Conservation (phyloP, 768 basidiomycete genomes). For the Leccinum variicolor region DNA sequence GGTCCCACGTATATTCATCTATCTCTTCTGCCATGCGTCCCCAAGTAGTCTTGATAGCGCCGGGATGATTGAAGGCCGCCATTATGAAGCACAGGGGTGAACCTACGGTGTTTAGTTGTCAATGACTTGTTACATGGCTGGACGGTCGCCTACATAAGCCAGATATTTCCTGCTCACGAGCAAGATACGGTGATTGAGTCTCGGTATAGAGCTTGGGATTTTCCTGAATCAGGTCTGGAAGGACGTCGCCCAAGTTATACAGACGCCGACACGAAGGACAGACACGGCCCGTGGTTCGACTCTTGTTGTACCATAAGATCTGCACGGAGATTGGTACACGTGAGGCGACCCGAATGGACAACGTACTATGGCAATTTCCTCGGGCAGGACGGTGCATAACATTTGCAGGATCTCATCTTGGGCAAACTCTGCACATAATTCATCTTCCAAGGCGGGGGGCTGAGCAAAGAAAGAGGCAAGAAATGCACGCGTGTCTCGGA, state of each 20-base stretch:
- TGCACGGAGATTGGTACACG: conserved; percentile 23
- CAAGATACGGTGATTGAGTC: conserved; percentile 38
- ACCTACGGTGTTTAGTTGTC: conserved; percentile 40
- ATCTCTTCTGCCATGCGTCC: conserved; percentile 67
- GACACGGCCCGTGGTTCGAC: conserved; percentile 61
- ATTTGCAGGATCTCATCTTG: conserved; percentile 73
- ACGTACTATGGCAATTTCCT: conserved; percentile 68
- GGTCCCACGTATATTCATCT: conserved; percentile 60
- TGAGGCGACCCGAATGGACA: not conserved
- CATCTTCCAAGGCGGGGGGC: conserved; percentile 58
- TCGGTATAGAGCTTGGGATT: conserved; percentile 13
- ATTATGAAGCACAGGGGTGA: conserved; percentile 76
- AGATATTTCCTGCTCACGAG: conserved; percentile 66
- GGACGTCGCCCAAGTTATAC: conserved; percentile 64
- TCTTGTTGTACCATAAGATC: conserved; percentile 88
- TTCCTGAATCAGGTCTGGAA: conserved; percentile 45
- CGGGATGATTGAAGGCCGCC: conserved; percentile 62
- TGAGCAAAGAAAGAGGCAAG: conserved; percentile 65
- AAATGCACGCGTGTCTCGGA: conserved; percentile 64
- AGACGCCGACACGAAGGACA: conserved; percentile 77
- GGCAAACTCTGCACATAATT: conserved; percentile 73
- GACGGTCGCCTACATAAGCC: conserved; percentile 60
- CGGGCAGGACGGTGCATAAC: conserved; percentile 64
- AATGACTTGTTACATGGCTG: not conserved
- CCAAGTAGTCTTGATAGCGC: conserved; percentile 64